Evolutionary conservation across 179 eudicot genomes (phyloP), one percentile per base, ranked within the genome.

Genomic region (Spinacia oleracea): DNA sequence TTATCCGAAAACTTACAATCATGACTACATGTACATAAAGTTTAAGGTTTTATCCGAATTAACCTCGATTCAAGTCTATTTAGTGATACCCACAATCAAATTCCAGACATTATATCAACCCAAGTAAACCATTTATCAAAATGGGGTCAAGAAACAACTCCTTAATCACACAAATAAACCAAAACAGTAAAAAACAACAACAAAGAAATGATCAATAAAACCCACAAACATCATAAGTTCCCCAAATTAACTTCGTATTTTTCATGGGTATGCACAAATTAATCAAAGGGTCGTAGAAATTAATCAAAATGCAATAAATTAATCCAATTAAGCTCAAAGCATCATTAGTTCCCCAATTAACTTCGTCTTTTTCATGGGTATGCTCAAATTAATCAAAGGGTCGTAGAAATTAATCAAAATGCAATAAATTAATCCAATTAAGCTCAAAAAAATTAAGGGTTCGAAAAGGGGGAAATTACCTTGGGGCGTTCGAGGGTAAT

Each of bases 401-500:
- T 0, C 69, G 53, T 62, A 65, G 6, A n/a, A 56, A 66, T 55
- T 15, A 68, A 77, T 15, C 15, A 23, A 53, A 45, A 45, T 59
- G 48, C 20, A 53, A 27, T 34, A 6, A 21, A 59, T 42, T 10
- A 50, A 69, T 27, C 20, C 20, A 58, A 51, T 50, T 55, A n/a
- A 64, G 58, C 12, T 9, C n/a, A n/a, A 21, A 66, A 1, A 11
- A 70, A 50, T 64, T 4, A 43, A 64, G 29, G 7, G 2, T 0
- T 5, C 25, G 20, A 32, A 68, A 10, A 16, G 15, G 34, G 25
- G 23, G 15, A 60, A 18, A 46, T 5, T n/a, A 91, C 97, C 86
- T 95, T 95, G 59, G 98, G 97, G 83, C 97, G 93, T 84, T 95
- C 97, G 53, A 93, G 94, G 2, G 98, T 91, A 77, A 95, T 95